phyloP scores from a whole-genome alignment of 1,139 yeast species.

The Blastobotrys indianensis region DNA sequence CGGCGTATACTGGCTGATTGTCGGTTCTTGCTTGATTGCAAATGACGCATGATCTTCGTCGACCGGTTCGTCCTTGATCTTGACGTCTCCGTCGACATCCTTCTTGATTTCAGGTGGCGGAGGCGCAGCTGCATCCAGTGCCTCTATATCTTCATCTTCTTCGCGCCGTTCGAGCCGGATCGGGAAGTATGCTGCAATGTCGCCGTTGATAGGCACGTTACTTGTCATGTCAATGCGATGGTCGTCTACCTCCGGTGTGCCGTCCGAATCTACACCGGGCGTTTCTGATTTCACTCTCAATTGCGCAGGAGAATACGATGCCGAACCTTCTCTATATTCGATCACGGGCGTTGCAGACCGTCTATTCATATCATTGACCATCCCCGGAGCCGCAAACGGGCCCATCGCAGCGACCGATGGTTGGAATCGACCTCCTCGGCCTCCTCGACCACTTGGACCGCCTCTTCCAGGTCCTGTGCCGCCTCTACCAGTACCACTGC shows the following conservation, averaged over 20 bases:
- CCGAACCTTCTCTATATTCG: slow-evolving; percentile 7
- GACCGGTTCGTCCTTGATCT: slow-evolving; percentile 19
- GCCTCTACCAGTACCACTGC: slow-evolving; percentile 10
- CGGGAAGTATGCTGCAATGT: slow-evolving; percentile 28
- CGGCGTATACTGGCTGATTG: not conserved
- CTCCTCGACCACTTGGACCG: slow-evolving; percentile 18
- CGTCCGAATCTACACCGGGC: slow-evolving; percentile 17
- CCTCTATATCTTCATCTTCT: slow-evolving; percentile 37
- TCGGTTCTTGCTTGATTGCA: too few species aligned
- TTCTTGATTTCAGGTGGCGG: not conserved
- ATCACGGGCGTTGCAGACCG: slow-evolving; percentile 9
- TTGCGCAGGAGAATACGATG: slow-evolving; percentile 7
- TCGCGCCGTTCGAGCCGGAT: slow-evolving; percentile 25
- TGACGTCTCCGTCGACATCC: slow-evolving; percentile 4
- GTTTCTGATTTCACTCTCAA: slow-evolving; percentile 22
- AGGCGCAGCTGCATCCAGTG: slow-evolving; percentile 20
- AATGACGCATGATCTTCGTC: slow-evolving; percentile 6
- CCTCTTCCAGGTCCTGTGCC: slow-evolving; percentile 20
- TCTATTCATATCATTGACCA: slow-evolving; percentile 10
- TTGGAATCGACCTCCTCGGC: slow-evolving; percentile 26
- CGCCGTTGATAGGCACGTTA: slow-evolving; percentile 18
- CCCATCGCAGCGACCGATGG: slow-evolving; percentile 32
- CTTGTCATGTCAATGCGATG: slow-evolving; percentile 26
- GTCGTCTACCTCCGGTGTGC: slow-evolving; percentile 20
- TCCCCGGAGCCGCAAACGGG: slow-evolving; percentile 31